Evolutionary conservation across 2,329 filamentous ascomycete genomes (phyloP), one percentile per base, ranked within the genome.

Genomic region (Ceratocystis harringtonii): DNA sequence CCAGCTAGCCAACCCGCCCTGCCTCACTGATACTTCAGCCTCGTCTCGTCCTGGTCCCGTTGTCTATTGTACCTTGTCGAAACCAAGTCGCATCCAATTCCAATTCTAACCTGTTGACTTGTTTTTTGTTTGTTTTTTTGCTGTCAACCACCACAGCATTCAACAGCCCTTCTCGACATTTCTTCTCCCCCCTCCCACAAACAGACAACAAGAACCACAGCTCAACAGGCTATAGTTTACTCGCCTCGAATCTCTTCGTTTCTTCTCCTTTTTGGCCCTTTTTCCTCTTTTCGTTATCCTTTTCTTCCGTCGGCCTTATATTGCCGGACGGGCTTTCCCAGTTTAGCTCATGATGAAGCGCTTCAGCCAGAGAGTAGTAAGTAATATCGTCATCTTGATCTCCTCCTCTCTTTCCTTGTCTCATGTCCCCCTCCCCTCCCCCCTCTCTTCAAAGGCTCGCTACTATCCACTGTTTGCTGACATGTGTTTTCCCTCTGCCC

Each of bases 291-390:
- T 25, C 48, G 32, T 66, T 41, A 25, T 45, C 64, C 41, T 65
- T 57, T 55, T 57, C 19, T 62, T 67, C 65, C 65, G 62, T 64
- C 65, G 62, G 65, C 65, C 55, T 41, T 55, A 66, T 57, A 45
- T 64, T 61, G 62, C 65, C 69, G 67, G 65, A 67, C 65, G 62
- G 65, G 65, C 62, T 45, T 58, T 61, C 62, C 72, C 72, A 65
- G 62, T 67, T 61, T 67, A 67, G 70, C 77, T 76, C 77, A 88
- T 82, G 78, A 96, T 97, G 92, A 96, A 96, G 81, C 89, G 90
- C 76, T 95, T 97, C 78, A 89, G 91, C 79, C 90, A 95, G 82
- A 90, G 89, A 88, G 91, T 96, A 82, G 91, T 96, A 85, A 82
- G 89, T 85, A 66, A 25, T 28, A 57, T 41, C 30, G 44, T 17